phyloP scores from a whole-genome alignment of 768 basidiomycete species.

The Lentinula sp. region DNA sequence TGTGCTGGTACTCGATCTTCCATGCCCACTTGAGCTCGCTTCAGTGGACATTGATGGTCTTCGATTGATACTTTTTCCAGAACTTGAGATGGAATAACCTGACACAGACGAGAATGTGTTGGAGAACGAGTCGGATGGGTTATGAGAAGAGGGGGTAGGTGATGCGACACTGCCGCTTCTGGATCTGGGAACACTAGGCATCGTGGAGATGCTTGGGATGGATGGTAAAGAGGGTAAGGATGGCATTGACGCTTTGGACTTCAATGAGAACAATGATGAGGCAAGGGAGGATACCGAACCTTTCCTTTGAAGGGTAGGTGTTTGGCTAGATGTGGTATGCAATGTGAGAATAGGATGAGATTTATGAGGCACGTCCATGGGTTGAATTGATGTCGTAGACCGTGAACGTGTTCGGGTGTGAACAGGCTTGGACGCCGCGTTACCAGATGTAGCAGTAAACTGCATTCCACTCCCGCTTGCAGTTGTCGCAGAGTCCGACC shows the following conservation, averaged over 20 bases:
- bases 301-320: not conserved
- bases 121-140: not conserved
- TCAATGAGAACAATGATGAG: slow-evolving; percentile 5
- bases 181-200: not conserved
- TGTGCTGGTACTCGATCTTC: not conserved
- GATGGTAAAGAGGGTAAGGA: not conserved
- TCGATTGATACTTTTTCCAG: not conserved
- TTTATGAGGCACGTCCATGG: not conserved
- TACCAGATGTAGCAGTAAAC: not conserved
- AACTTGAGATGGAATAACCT: slow-evolving; percentile 33
- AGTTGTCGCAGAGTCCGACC: not conserved
- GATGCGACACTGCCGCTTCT: not conserved
- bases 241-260: not conserved
- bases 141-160: not conserved
- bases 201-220: not conserved
- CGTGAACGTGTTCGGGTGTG: not conserved
- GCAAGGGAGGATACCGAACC: slow-evolving; percentile 46
- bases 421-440: not conserved
- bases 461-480: not conserved
- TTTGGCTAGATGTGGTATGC: slow-evolving; percentile 29
- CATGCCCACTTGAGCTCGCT: not conserved
- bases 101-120: slow-evolving; percentile 25
- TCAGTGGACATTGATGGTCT: not conserved
- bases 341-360: not conserved
- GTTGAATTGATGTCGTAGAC: not conserved